Evolutionary conservation across 2,329 filamentous ascomycete species (phyloP).

Genomic region (Venturia oleaginea): DNA sequence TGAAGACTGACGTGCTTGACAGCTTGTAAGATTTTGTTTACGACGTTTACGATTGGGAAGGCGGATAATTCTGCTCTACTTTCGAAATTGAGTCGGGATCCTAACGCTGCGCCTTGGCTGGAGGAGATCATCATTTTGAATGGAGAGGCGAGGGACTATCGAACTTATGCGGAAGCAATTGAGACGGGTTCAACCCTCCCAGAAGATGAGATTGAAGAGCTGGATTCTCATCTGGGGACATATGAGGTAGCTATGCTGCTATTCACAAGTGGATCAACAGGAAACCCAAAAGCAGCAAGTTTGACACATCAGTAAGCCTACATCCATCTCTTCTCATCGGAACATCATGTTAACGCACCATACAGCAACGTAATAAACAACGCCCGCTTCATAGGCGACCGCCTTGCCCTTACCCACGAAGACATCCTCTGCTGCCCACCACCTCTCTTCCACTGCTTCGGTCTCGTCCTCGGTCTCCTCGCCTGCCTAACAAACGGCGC

Average conservation of each 20-base stretch:
- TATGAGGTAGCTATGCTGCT: constrained; percentile 65
- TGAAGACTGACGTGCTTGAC: constrained; percentile 48
- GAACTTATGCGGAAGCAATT: constrained; percentile 20
- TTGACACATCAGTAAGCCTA: constrained; percentile 40
- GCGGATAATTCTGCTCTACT: constrained; percentile 56
- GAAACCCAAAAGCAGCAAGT: constrained; percentile 65
- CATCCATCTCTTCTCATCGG: background rate
- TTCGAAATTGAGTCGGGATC: constrained; percentile 16
- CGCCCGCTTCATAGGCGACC: constrained; percentile 47
- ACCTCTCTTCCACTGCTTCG: constrained; percentile 80
- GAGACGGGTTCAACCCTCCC: constrained; percentile 40
- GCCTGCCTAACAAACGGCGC: constrained; percentile 64
- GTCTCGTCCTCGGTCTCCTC: constrained; percentile 66
- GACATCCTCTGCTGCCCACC: constrained; percentile 74
- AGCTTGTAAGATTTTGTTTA: constrained; percentile 68
- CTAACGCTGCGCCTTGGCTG: constrained; percentile 17
- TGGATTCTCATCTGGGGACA: constrained; percentile 48
- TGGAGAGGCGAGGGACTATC: constrained; percentile 18
- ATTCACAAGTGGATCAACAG: constrained; percentile 68
- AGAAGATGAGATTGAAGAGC: constrained; percentile 42
- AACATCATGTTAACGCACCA: background rate
- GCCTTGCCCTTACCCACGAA: constrained; percentile 55
- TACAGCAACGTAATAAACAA: constrained; percentile 31
- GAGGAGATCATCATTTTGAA: constrained; percentile 21
- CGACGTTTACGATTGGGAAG: constrained; percentile 58